Evolutionary conservation across 176 grass and related monocot genomes (phyloP).

Genomic region (Eragrostis curvula): DNA sequence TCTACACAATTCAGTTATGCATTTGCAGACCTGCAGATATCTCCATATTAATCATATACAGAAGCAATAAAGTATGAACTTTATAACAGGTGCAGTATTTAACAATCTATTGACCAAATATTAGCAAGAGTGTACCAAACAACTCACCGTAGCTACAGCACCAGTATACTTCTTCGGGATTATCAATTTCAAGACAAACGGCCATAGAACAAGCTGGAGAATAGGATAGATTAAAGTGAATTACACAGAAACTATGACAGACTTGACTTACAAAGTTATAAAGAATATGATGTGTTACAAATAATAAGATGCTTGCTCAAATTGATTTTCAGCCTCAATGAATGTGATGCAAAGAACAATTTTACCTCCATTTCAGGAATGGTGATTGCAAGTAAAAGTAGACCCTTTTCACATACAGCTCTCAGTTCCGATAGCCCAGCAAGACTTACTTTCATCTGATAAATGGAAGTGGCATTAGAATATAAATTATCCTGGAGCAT

Average conservation of each 20-base stretch:
- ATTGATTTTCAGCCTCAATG: constrained; percentile 24
- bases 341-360: not conserved
- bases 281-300: not conserved
- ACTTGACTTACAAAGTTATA: not conserved
- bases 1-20: constrained; percentile 94
- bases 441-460: constrained; percentile 71
- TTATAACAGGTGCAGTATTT: constrained; percentile 28
- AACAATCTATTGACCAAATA: constrained; percentile 5
- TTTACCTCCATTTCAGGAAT: constrained; percentile 99
- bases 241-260: constrained; percentile 28
- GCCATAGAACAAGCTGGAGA: constrained; percentile 90
- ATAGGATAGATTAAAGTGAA: constrained; percentile 32
- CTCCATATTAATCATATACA: constrained; percentile 30
- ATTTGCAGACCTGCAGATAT: constrained; percentile 90
- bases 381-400: constrained; percentile 97
- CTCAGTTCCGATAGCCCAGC: constrained; percentile 80
- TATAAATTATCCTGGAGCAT: constrained; percentile 28
- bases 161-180: constrained; percentile 90
- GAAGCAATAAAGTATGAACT: constrained; percentile 13
- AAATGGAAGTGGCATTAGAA: constrained; percentile 30
- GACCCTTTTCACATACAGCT: constrained; percentile 90
- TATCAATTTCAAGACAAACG: constrained; percentile 97
- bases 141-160: constrained; percentile 81
- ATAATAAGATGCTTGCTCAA: constrained; percentile 16
- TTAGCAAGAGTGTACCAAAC: constrained; percentile 18